Base-by-base conservation (phyloP, 176 grass and related monocot genomes). In the Phoenix roebelenii region DNA sequence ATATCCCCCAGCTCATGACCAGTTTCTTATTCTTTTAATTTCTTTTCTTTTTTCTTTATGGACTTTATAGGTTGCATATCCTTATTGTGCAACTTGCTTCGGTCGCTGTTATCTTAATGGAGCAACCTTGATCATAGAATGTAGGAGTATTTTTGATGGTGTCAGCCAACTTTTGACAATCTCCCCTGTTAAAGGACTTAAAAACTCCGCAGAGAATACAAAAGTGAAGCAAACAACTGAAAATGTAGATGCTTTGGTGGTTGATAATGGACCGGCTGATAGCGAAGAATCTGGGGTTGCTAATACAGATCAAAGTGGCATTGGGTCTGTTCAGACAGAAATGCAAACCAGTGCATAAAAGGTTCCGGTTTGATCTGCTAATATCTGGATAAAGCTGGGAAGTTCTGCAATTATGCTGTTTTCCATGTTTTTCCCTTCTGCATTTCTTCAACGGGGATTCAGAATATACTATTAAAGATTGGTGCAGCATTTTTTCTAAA, bases 31-130 rank as follows among this genome's bases (percentile, higher is more conserved):
- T 2, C 10, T 39, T 10, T 9, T 39, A 10, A 70, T 25, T 22
- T 58, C 14, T 73, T 18, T 54, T 25, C 22, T 25, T 30, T 55
- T 48, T 16, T 26, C 58, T 22, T 64, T 49, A 30, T 30, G 28
- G 15, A 28, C 7, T 57, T 19, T 10, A 22, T 73, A 98, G 94
- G 79, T 98, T 3, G 82, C 75, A 30, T 89, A 67, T 53, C 85
- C 94, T 6, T 98, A 98, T 17, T 89, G 82, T 49, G 61, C 82
- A 7, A 84, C 82, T 55, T 98, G 88, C n/a, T 98, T 89, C 51
- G 85, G 88, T 18, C 78, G 94, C 61, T 98, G 94, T 69, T 98
- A 93, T 49, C 82, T 76, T 16, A 89, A 83, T 55, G 94, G 88
- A 73, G 81, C 79, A 66, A 55, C 79, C 30, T 50, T 98, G 72